phyloP scores from a whole-genome alignment of 768 basidiomycete species.

The Lactarius indigo region DNA sequence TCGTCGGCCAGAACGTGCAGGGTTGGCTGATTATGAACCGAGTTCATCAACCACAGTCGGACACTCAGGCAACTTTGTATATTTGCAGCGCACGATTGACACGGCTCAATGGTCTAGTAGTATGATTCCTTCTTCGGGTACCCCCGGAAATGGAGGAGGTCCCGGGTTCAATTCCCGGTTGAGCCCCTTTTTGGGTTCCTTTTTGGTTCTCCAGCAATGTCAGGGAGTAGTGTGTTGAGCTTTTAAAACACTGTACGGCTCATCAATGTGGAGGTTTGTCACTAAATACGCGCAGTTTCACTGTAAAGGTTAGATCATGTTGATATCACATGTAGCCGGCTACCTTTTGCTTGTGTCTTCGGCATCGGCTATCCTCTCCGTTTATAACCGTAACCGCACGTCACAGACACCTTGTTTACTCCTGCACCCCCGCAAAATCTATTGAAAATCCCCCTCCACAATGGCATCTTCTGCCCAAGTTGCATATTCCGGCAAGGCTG shows the following conservation, averaged over 20 bases:
- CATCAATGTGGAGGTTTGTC: neutral
- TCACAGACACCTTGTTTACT: neutral
- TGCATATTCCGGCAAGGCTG: conserved; percentile 23
- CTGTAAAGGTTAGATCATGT: neutral
- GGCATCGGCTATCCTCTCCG: neutral
- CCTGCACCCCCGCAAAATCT: neutral
- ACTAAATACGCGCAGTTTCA: neutral
- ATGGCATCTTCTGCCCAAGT: conserved; percentile 29
- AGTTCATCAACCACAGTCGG: neutral
- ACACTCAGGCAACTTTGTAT: neutral
- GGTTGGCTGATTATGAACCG: neutral
- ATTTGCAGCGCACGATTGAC: neutral
- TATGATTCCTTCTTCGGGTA: conserved; percentile 37
- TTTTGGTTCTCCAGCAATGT: neutral
- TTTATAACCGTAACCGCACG: neutral
- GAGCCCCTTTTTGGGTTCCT: conserved; percentile 30
- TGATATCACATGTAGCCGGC: conserved; percentile 8
- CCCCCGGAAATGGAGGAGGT: conserved; percentile 33
- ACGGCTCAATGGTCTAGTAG: conserved; percentile 35
- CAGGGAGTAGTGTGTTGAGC: neutral
- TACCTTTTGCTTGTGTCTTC: neutral
- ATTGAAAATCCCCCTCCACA: neutral
- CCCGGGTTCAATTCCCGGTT: conserved; percentile 43
- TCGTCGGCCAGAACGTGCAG: neutral
- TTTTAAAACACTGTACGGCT: neutral